Base-by-base conservation (phyloP, 108 stramenopile species). In the Conticribra weissflogii region DNA sequence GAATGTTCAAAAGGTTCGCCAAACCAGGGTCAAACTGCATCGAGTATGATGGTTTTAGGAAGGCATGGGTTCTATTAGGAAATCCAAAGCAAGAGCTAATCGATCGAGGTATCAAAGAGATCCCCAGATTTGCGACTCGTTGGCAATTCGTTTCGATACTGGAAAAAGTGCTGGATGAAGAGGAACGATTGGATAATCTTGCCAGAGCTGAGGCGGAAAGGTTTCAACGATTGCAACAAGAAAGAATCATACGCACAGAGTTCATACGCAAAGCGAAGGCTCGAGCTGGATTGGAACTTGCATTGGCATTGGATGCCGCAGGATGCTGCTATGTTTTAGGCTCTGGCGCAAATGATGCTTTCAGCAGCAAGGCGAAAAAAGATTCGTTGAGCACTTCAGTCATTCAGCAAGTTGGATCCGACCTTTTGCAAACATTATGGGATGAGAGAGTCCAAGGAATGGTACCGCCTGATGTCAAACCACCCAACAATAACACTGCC, bases 321-420 rank as follows among this genome's bases (percentile, higher is more conserved):
- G 88, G 88, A 14, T 81, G 81, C 33, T 85, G 87, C 23, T 89
- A 87, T 59, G 86, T 87, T 9, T 81, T 89, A 36, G 88, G 88
- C 22, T 51, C 55, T 3, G 88, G 88, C 2, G 60, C 85, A 32
- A 68, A 66, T 48, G 78, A 78, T 12, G 85, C 87, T 63, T 89
- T 87, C 59, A 44, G 57, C 3, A 69, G 54, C 46, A 67, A 57
- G 2, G 53, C 76, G 0, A 71, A 61, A 45, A 61, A 24, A 14
- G 59, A 71, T 47, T 27, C n/a, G n/a, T n/a, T 71, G 70, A 61
- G 59, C 59, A 65, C 82, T 2, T 44, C 56, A 7, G 12, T 18
- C 28, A 70, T 73, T 30, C 76, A 72, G 22, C 54, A 59, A 22
- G 82, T 79, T 52, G 45, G 58, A 19, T 78, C 74, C 14, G 85